phyloP scores from a whole-genome alignment of 371 early-diverging fungal species.

The Syncephalis plumigaleata region DNA sequence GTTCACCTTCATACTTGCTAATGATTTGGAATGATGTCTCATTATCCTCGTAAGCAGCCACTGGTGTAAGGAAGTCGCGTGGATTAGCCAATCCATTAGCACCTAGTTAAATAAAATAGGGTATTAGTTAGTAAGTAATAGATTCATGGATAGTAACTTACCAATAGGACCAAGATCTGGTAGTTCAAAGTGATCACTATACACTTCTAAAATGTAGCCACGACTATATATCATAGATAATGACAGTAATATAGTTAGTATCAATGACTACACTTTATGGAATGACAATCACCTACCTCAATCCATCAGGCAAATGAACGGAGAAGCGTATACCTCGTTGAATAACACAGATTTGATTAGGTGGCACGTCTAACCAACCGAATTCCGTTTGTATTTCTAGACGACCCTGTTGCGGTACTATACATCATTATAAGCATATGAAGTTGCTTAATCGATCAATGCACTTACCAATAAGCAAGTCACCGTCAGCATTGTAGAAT shows the following conservation, averaged over 20 bases:
- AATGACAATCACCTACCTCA: constrained; percentile 27
- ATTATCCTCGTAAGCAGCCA: constrained; percentile 55
- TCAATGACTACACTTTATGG: no score
- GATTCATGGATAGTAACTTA: constrained; percentile 4
- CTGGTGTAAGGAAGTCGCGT: constrained; percentile 81
- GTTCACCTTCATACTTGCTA: constrained; percentile 67
- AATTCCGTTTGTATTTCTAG: constrained; percentile 86
- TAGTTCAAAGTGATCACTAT: constrained; percentile 72
- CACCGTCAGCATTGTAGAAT: constrained; percentile 84
- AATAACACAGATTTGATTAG: constrained; percentile 87
- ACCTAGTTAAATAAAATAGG: constrained; percentile 12
- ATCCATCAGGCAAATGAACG: constrained; percentile 63
- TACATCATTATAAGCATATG: not conserved
- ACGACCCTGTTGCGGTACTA: constrained; percentile 86
- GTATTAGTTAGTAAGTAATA: not conserved
- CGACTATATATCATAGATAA: constrained; percentile 29
- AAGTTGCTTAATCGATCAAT: not conserved
- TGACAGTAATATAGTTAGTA: no score
- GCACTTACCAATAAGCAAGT: constrained; percentile 64
- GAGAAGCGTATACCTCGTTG: constrained; percentile 80
- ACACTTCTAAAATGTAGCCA: constrained; percentile 86
- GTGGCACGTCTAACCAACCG: constrained; percentile 65
- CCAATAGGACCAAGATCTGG: constrained; percentile 95
- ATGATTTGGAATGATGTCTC: constrained; percentile 43
- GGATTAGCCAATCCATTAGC: constrained; percentile 93